Percentiles rank a stretch among this genome's conserved stretches.
Conservation (phyloP, 2,329 filamentous ascomycete genomes). For the Clonostachys chloroleuca region DNA sequence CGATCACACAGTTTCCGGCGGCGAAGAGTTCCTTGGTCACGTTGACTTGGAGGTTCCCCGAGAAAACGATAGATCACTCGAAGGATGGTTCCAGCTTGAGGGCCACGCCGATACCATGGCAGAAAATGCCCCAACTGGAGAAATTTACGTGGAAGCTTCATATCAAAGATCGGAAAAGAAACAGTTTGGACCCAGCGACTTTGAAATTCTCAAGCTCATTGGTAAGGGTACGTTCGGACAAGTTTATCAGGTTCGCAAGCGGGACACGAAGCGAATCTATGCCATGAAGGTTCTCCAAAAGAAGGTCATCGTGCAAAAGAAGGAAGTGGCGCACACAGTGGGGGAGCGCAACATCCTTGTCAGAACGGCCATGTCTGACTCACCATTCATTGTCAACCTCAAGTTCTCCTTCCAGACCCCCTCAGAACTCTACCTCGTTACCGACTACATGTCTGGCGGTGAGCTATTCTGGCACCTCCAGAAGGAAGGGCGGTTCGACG, state of each 20-base stretch:
- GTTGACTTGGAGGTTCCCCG: constrained; percentile 70
- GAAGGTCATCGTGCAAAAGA: constrained; percentile 99
- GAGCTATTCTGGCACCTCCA: constrained; percentile 99
- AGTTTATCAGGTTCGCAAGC: constrained; percentile 97
- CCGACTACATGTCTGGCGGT: constrained; percentile 98
- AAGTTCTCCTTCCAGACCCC: constrained; percentile 99
- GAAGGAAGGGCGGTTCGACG: constrained; percentile 92
- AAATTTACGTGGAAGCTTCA: constrained; percentile 80
- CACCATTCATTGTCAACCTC: constrained; percentile 93
- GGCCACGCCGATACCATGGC: constrained; percentile 67
- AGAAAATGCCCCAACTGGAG: constrained; percentile 76
- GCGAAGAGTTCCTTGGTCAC: constrained; percentile 89
- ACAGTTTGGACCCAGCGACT: constrained; percentile 91
- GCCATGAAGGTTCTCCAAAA: constrained; percentile 99
- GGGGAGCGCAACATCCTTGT: constrained; percentile 97
- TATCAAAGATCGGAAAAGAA: constrained; percentile 88
- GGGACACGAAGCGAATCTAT: constrained; percentile 92
- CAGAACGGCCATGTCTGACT: constrained; percentile 90
- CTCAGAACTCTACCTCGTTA: constrained; percentile 95
- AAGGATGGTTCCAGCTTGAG: constrained; percentile 81
- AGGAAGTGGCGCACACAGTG: constrained; percentile 95
- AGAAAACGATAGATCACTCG: constrained; percentile 65
- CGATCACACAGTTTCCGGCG: constrained; percentile 70
- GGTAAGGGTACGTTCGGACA: constrained; percentile 98
- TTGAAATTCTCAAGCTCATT: constrained; percentile 92